These are phyloP conservation scores for Phytophthora sansomeana DNA, from an alignment of 352 stramenopile genomes.

Conservation along the genomic window DNA sequence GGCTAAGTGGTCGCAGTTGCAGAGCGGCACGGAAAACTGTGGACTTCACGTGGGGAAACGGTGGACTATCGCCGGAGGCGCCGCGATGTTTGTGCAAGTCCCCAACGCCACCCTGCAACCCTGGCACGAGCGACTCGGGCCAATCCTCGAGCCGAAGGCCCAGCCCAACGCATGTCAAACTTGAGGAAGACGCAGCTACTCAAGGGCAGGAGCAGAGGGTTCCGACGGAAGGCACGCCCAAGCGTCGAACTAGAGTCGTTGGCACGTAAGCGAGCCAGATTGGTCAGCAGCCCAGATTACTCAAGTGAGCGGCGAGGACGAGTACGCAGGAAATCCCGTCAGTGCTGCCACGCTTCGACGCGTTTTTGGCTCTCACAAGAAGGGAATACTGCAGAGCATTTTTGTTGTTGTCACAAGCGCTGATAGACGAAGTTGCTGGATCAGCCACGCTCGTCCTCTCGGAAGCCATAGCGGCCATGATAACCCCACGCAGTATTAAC, in stretches of 20 bases:
- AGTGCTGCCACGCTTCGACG: slow-evolving; percentile 8
- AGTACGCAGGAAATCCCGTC: slow-evolving; percentile 4
- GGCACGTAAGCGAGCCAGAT: not conserved
- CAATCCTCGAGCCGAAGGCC: not conserved
- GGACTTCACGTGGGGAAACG: not conserved
- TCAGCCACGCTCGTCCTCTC: not conserved
- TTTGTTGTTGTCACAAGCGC: not conserved
- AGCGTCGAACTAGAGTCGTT: not conserved
- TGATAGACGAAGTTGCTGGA: slow-evolving; percentile 6
- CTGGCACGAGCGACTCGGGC: slow-evolving; percentile 13
- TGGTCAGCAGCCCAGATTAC: not conserved
- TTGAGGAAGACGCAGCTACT: no score
- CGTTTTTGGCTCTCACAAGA: slow-evolving; percentile 16
- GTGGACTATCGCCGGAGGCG: not conserved
- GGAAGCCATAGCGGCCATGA: slow-evolving; percentile 1
- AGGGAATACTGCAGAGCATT: not conserved
- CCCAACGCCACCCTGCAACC: no score
- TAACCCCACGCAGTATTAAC: slow-evolving; percentile 1
- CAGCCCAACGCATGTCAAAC: no score
- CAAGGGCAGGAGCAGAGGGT: not conserved
- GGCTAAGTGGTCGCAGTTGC: not conserved
- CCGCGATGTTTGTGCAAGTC: no score
- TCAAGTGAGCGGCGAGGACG: slow-evolving; percentile 6
- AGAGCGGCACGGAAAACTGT: not conserved
- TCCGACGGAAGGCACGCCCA: not conserved